Evolutionary conservation across 345 rosid genomes (phyloP).

Genomic region (Hevea brasiliensis): DNA sequence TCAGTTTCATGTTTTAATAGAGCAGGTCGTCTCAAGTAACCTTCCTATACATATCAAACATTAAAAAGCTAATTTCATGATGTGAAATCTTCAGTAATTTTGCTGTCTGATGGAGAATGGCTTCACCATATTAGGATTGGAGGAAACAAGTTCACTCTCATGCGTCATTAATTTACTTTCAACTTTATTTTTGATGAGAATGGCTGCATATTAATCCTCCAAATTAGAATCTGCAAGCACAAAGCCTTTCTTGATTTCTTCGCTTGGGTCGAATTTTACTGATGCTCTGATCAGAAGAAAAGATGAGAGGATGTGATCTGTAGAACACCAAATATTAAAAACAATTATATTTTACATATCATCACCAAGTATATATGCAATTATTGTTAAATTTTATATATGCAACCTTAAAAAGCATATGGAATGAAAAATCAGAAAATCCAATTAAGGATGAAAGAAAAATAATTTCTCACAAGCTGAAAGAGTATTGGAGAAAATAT

Average conservation of each 20-base stretch:
- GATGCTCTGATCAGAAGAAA: background rate
- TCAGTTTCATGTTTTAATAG: conserved; percentile 28
- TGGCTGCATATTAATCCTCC: background rate
- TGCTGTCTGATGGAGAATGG: conserved; percentile 7
- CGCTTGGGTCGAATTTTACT: background rate
- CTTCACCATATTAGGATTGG: background rate
- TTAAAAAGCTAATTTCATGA: conserved; percentile 47
- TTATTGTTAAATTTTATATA: too few species aligned
- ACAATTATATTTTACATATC: too few species aligned
- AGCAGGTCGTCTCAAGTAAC: conserved; percentile 1
- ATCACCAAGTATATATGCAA: too few species aligned
- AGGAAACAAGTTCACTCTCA: background rate
- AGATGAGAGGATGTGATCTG: too few species aligned
- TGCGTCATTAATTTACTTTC: background rate
- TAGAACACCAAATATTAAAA: too few species aligned
- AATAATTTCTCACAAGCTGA: too few species aligned
- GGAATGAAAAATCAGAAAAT: too few species aligned
- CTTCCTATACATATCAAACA: background rate
- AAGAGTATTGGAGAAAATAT: too few species aligned
- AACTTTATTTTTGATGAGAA: background rate
- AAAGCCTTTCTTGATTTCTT: background rate
- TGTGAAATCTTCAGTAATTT: conserved; percentile 25
- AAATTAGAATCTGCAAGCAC: background rate
- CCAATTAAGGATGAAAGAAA: too few species aligned
- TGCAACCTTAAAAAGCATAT: too few species aligned